Evolutionary conservation across 2,329 filamentous ascomycete genomes (phyloP).

Genomic region (Hypoxylon sp.): DNA sequence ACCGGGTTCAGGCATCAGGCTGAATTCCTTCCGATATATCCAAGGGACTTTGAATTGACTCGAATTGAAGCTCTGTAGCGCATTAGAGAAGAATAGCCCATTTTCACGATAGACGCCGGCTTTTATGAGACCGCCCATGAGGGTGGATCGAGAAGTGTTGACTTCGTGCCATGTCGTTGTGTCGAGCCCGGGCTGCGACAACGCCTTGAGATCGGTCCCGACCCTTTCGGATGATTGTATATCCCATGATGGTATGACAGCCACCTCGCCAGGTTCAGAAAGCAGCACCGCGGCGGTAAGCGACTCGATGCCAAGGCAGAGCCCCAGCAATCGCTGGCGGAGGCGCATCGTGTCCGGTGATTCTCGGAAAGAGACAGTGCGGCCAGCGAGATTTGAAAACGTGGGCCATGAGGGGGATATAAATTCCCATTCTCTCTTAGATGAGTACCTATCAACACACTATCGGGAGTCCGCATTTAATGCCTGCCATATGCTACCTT

Average conservation of each 20-base stretch:
- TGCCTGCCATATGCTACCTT: conserved; percentile 10
- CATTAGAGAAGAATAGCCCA: conserved; percentile 67
- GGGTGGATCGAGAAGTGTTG: conserved; percentile 61
- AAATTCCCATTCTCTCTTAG: conserved; percentile 6
- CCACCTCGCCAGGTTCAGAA: conserved; percentile 41
- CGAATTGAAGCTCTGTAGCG: conserved; percentile 59
- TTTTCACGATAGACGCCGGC: conserved; percentile 65
- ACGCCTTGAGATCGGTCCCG: conserved; percentile 52
- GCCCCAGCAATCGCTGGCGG: conserved; percentile 31
- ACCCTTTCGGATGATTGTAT: conserved; percentile 60
- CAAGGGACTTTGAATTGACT: conserved; percentile 67
- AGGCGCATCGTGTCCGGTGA: conserved; percentile 40
- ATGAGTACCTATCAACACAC: background rate
- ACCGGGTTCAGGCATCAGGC: conserved; percentile 51
- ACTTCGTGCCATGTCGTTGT: conserved; percentile 66
- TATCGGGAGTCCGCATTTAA: conserved; percentile 21
- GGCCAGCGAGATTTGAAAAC: conserved; percentile 2
- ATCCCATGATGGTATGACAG: conserved; percentile 61
- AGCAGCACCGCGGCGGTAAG: conserved; percentile 34
- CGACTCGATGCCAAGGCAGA: conserved; percentile 35
- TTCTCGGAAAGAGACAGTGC: background rate
- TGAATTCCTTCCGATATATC: conserved; percentile 70
- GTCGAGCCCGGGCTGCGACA: conserved; percentile 61
- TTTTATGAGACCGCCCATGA: conserved; percentile 70
- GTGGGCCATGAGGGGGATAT: conserved; percentile 13